Conservation (phyloP, 352 stramenopile species). For the Globisporangium viniferum region DNA sequence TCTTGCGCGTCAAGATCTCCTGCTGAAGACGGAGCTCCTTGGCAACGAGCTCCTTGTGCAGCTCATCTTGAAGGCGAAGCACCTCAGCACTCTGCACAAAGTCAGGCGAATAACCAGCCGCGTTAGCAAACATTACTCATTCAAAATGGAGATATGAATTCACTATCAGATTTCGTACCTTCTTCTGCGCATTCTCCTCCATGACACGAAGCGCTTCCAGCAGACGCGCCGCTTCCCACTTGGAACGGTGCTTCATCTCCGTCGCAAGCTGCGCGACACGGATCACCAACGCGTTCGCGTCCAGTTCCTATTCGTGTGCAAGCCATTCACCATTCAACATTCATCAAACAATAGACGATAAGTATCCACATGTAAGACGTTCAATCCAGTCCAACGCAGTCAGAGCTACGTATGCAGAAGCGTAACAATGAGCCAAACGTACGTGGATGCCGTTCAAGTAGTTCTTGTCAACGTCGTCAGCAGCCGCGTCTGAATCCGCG, state of each 20-base stretch:
- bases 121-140: background rate
- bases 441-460: constrained; percentile 72
- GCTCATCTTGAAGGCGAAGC: constrained; percentile 55
- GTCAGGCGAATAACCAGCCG: background rate
- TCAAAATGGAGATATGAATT: background rate
- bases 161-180: constrained; percentile 23
- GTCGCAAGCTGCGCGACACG: constrained; percentile 75
- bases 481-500: constrained; percentile 49
- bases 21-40: constrained; percentile 75
- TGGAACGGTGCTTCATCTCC: constrained; percentile 87
- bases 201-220: constrained; percentile 72
- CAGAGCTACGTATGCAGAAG: background rate
- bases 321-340: background rate
- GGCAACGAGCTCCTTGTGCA: constrained; percentile 76
- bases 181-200: constrained; percentile 76
- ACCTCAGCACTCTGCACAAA: constrained; percentile 42
- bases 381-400: constrained; percentile 6
- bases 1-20: constrained; percentile 56
- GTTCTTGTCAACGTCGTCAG: constrained; percentile 68
- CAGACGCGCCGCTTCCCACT: constrained; percentile 78
- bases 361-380: background rate
- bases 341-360: background rate
- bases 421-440: constrained; percentile 7
- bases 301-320: constrained; percentile 42
- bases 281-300: constrained; percentile 65